phyloP scores from a whole-genome alignment of 345 rosid genomes.

The Salix udensis region DNA sequence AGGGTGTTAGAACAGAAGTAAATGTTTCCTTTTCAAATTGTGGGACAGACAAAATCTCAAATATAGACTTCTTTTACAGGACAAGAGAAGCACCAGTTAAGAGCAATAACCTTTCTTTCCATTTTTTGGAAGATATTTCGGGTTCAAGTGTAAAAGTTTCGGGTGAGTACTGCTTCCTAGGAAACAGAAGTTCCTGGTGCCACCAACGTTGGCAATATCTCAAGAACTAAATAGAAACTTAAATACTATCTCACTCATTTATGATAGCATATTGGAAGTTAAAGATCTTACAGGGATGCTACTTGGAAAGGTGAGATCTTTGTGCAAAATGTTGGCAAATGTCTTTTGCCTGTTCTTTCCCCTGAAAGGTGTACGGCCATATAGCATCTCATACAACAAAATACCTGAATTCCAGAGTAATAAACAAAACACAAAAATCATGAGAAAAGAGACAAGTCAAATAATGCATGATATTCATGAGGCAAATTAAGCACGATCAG shows the following conservation, averaged over 20 bases:
- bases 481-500: not conserved
- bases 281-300: conserved; percentile 66
- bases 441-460: not conserved
- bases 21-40: too few relatives aligned
- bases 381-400: conserved; percentile 91
- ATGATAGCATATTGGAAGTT: not conserved
- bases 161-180: not conserved
- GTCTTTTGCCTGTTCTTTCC: conserved; percentile 98
- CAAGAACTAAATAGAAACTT: not conserved
- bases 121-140: not conserved
- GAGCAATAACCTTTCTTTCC: not conserved
- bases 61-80: not conserved
- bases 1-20: not conserved
- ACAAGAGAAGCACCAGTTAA: not conserved
- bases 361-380: conserved; percentile 95
- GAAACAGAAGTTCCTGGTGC: not conserved
- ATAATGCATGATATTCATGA: not conserved
- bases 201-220: not conserved
- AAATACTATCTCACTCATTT: not conserved
- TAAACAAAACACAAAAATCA: not conserved
- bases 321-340: conserved; percentile 84
- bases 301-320: conserved; percentile 93
- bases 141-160: not conserved
- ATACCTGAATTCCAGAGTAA: conserved; percentile 51
- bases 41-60: too few relatives aligned